Evolutionary conservation across 495 filamentous ascomycete species (phyloP).

Genomic region (Penicillium manginii): DNA sequence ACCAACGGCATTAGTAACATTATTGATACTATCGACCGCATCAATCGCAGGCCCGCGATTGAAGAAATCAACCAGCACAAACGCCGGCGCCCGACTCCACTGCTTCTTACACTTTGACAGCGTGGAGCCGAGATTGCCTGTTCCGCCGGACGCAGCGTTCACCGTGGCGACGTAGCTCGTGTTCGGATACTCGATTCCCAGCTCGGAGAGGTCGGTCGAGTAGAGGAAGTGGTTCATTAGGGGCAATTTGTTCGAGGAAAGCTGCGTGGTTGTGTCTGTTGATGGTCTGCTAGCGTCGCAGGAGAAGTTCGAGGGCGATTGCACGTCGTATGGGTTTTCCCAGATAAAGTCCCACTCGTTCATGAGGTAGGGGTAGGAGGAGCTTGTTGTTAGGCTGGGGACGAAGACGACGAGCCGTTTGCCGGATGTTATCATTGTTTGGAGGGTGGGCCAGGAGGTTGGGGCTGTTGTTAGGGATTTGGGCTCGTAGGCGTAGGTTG

Average conservation of each 20-base stretch:
- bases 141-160: slow-evolving; percentile 56
- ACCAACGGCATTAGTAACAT: slow-evolving; percentile 53
- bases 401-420: slow-evolving; percentile 71
- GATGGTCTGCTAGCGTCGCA: slow-evolving; percentile 69
- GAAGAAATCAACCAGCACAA: slow-evolving; percentile 77
- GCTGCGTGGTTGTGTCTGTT: slow-evolving; percentile 45
- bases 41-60: slow-evolving; percentile 64
- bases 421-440: slow-evolving; percentile 63
- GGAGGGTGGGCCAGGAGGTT: slow-evolving; percentile 68
- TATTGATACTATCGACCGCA: slow-evolving; percentile 67
- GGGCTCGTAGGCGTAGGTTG: slow-evolving; percentile 63
- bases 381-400: slow-evolving; percentile 52
- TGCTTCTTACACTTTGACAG: slow-evolving; percentile 55
- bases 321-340: slow-evolving; percentile 77
- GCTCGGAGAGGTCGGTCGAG: slow-evolving; percentile 37
- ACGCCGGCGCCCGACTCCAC: slow-evolving; percentile 62
- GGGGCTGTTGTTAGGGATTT: slow-evolving; percentile 45
- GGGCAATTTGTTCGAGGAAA: slow-evolving; percentile 54
- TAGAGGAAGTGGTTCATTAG: slow-evolving; percentile 78
- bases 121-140: slow-evolving; percentile 64
- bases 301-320: slow-evolving; percentile 61
- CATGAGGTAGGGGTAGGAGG: slow-evolving; percentile 64
- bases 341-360: slow-evolving; percentile 76
- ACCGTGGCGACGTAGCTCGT: slow-evolving; percentile 59
- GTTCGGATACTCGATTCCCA: slow-evolving; percentile 64